Evolutionary conservation across 1,284 basidiomycete species (phyloP).

Genomic region (Cystobasidium sp.): DNA sequence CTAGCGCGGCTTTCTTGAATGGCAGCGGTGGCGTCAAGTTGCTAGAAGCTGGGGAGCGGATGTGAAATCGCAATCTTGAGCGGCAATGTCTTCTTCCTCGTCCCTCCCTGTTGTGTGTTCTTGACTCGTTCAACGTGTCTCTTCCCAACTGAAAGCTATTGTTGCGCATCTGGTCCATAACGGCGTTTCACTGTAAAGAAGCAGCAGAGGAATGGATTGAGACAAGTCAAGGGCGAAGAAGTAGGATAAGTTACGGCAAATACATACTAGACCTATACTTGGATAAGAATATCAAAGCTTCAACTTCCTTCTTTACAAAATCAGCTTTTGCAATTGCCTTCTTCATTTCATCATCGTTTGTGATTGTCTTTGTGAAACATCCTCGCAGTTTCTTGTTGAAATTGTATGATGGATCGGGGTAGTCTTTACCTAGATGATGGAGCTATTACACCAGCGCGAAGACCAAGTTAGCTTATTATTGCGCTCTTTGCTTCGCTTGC

Average conservation of each 20-base stretch:
- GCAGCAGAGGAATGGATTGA: no score
- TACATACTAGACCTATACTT: conserved; percentile 37
- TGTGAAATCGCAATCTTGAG: no score
- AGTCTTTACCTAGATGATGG: conserved; percentile 39
- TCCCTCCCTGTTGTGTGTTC: no score
- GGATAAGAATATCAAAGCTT: conserved; percentile 38
- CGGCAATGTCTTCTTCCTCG: no score
- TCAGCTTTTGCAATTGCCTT: conserved; percentile 37
- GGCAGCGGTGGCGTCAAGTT: no score
- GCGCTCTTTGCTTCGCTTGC: no score
- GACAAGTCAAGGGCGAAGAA: background rate
- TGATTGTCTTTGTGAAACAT: conserved; percentile 24
- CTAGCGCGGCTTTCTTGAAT: no score
- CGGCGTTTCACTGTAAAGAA: conserved; percentile 33
- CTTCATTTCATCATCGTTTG: conserved; percentile 29
- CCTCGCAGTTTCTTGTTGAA: conserved; percentile 30
- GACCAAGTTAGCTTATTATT: no score
- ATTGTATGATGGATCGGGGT: conserved; percentile 41
- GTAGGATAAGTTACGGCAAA: background rate
- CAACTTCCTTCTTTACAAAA: conserved; percentile 42
- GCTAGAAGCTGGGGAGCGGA: no score
- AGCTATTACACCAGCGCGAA: conserved; percentile 6
- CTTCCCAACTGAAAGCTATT: background rate
- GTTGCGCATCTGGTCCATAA: conserved; percentile 26
- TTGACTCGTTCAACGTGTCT: background rate